These are phyloP conservation scores for Mariannaea elegans DNA, from an alignment of 2,329 filamentous ascomycete species.

Conservation along the genomic window DNA sequence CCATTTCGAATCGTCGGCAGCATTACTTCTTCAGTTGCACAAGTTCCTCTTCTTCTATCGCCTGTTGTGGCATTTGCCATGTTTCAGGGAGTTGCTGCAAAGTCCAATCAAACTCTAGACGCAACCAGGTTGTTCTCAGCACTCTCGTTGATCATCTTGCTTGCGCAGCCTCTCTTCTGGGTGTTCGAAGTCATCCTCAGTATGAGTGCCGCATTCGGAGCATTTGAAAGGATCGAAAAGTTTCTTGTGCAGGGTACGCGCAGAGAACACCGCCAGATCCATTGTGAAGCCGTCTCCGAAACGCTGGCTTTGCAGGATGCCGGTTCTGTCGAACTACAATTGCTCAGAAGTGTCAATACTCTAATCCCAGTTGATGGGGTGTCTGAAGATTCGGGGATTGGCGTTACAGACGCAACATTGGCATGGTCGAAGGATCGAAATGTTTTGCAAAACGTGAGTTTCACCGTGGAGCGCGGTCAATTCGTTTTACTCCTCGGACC, in stretches of 20 bases:
- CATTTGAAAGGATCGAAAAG: slow-evolving; percentile 51
- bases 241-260: slow-evolving; percentile 44
- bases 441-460: slow-evolving; percentile 44
- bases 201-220: slow-evolving; percentile 49
- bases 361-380: no score
- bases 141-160: slow-evolving; percentile 51
- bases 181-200: slow-evolving; percentile 50
- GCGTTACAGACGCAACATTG: slow-evolving; percentile 41
- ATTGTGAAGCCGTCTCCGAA: not conserved
- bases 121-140: slow-evolving; percentile 52
- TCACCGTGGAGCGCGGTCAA: slow-evolving; percentile 42
- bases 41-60: slow-evolving; percentile 45
- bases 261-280: slow-evolving; percentile 35
- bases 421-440: slow-evolving; percentile 45
- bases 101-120: slow-evolving; percentile 43
- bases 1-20: slow-evolving; percentile 47
- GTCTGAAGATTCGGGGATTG: not conserved
- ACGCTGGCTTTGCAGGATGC: not conserved
- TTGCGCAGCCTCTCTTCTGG: slow-evolving; percentile 49
- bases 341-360: not conserved
- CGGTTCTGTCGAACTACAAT: slow-evolving; percentile 8
- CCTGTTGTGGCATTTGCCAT: slow-evolving; percentile 51
- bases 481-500: slow-evolving; percentile 54
- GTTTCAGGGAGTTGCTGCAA: slow-evolving; percentile 42
- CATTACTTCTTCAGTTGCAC: slow-evolving; percentile 48